Evolutionary conservation across 108 stramenopile genomes (phyloP).

Genomic region (Conticribra weissflogii): DNA sequence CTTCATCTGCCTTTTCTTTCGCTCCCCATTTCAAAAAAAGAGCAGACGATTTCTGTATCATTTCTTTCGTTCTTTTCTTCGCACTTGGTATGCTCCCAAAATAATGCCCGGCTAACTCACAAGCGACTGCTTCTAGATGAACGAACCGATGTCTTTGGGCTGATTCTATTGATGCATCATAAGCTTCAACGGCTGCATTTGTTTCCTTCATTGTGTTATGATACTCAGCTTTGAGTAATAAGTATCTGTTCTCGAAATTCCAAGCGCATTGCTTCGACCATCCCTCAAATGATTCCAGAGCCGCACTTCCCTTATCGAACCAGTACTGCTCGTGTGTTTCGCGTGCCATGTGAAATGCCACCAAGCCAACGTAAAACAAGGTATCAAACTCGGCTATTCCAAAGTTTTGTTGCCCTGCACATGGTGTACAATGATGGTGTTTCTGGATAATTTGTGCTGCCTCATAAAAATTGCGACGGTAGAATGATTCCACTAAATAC

Average conservation of each 20-base stretch:
- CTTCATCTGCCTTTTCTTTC: conserved; percentile 7
- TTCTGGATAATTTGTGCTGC: conserved; percentile 6
- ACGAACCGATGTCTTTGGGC: conserved; percentile 1
- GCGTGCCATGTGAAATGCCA: conserved; percentile 20
- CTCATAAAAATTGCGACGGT: conserved; percentile 11
- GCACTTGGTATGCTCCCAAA: conserved; percentile 17
- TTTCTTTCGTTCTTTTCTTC: conserved; percentile 11
- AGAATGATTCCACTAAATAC: conserved; percentile 6
- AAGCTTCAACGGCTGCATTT: conserved; percentile 11
- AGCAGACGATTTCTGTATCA: conserved; percentile 21
- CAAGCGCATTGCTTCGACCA: conserved; percentile 2
- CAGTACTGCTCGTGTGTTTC: conserved; percentile 15
- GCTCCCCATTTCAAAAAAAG: conserved; percentile 20
- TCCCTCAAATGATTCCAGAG: conserved; percentile 11
- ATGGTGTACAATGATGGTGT: conserved; percentile 5
- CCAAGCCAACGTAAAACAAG: conserved; percentile 12
- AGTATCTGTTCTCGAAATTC: conserved; percentile 15
- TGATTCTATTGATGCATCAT: conserved; percentile 4
- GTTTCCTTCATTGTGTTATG: conserved; percentile 13
- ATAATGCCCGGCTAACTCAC: conserved; percentile 19
- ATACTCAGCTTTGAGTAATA: conserved; percentile 18
- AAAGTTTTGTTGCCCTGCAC: background rate
- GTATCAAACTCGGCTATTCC: conserved; percentile 6
- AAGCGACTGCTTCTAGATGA: conserved; percentile 7
- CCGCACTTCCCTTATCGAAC: conserved; percentile 21